Conservation (phyloP, 495 filamentous ascomycete genomes). For the Evansstolkia leycettana region DNA sequence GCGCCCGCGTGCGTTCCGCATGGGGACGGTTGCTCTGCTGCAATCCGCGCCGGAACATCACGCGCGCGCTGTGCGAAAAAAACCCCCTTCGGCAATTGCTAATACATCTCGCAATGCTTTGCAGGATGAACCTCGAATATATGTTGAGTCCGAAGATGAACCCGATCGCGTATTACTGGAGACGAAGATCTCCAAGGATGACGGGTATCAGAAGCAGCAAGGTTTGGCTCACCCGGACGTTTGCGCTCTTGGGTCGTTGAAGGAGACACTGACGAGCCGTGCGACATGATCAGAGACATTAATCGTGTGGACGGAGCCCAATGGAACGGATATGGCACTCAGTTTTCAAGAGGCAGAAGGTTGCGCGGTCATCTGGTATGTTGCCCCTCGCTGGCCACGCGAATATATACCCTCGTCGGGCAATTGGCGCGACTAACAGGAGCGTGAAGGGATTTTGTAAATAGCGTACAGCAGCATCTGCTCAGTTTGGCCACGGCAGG, state of each 20-base stretch:
- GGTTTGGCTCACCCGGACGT: conserved; percentile 36
- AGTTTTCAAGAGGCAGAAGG: conserved; percentile 98
- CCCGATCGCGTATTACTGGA: conserved; percentile 72
- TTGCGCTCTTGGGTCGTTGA: conserved; percentile 4
- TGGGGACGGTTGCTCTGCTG: background rate
- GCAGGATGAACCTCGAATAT: conserved; percentile 74
- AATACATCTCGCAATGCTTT: background rate
- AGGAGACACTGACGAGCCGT: conserved; percentile 15
- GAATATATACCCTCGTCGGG: background rate
- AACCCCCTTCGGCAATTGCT: background rate
- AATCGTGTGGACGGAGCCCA: conserved; percentile 91
- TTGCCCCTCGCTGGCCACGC: background rate
- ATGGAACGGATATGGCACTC: conserved; percentile 88
- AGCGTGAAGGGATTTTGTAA: conserved; percentile 76
- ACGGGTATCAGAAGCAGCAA: conserved; percentile 98
- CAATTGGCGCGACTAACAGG: background rate
- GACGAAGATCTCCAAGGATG: conserved; percentile 80
- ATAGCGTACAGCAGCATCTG: conserved; percentile 62
- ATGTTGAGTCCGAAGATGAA: conserved; percentile 88
- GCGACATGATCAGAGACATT: conserved; percentile 60
- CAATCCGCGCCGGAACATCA: background rate
- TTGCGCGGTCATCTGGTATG: conserved; percentile 81
- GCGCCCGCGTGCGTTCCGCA: background rate
- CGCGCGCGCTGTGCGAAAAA: background rate
- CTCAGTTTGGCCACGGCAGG: conserved; percentile 38